Evolutionary conservation across 345 rosid species (phyloP), one percentile per base, ranked within the genome.

Genomic region (Ceriops zippeliana): DNA sequence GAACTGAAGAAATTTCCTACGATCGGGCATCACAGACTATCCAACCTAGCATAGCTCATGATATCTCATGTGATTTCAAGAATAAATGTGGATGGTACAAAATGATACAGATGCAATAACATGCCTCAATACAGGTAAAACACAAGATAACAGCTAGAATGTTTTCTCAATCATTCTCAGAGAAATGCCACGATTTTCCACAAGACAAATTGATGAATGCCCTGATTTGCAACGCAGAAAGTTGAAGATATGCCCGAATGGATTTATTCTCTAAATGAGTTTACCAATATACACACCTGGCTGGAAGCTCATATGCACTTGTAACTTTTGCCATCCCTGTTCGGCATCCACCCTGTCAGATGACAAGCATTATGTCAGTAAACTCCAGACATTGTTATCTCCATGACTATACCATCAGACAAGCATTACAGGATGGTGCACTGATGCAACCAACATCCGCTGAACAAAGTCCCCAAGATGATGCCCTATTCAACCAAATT

Each of bases 311-410:
- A 85, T 92, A 90, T 28, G 97, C 98, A 80, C 82, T 84, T 65
- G 99, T 96, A 80, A 86, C 87, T 83, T 92, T 96, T 1, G 98
- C 98, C 97, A 87, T 89, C 75, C 99, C 99, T 31, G 99, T 96
- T 67, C 98, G 82, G 83, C 98, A 92, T 65, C 98, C 99, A 73
- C 98, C 98, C 99, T 95, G 81, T 63, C 70, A 67, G 73, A 72
- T 42, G 72, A 73, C 46, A 83, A 72, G 59, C 11, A 42, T 54
- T 54, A 66, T 37, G 65, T 72, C 66, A 68, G 53, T 13, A 63
- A 35, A 62, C 30, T 34, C 66, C 34, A 28, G 31, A 21, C 58
- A 35, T 28, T 75, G 47, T 63, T 27, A 71, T 19, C 72, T 58
- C 58, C 60, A 57, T 60, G 21, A 35, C 47, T 38, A 38, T 38